Conservation (phyloP, 2,329 filamentous ascomycete genomes). For the Fusarium sp. region DNA sequence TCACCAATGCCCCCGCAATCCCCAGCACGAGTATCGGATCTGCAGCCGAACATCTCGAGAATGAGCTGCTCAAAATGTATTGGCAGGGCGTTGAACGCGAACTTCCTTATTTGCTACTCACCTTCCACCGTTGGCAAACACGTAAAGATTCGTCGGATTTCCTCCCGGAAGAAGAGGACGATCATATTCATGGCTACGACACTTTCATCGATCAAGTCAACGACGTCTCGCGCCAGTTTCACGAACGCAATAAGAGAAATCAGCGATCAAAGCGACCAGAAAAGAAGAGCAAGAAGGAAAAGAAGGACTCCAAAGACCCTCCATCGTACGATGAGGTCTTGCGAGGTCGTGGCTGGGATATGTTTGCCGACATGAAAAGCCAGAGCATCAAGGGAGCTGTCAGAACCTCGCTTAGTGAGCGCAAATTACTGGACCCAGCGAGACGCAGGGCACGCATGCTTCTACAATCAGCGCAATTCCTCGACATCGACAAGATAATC, state of each 20-base stretch:
- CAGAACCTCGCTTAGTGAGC: slow-evolving; percentile 21
- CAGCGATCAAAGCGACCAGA: neutral
- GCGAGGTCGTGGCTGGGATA: slow-evolving; percentile 37
- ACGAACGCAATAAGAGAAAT: slow-evolving; percentile 38
- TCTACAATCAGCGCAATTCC: slow-evolving; percentile 51
- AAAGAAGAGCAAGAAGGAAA: neutral
- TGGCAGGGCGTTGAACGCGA: slow-evolving; percentile 55
- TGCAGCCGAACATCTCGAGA: slow-evolving; percentile 8
- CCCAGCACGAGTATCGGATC: slow-evolving; percentile 10
- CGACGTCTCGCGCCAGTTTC: slow-evolving; percentile 49
- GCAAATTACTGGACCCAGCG: slow-evolving; percentile 4
- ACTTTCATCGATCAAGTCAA: slow-evolving; percentile 56
- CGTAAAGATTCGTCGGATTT: slow-evolving; percentile 23
- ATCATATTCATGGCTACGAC: slow-evolving; percentile 54
- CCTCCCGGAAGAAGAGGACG: slow-evolving; percentile 47
- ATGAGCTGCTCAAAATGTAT: slow-evolving; percentile 48
- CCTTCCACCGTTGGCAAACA: slow-evolving; percentile 52
- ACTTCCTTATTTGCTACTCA: slow-evolving; percentile 52
- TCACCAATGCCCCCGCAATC: slow-evolving; percentile 20
- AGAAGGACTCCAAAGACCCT: slow-evolving; percentile 2
- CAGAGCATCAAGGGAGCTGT: slow-evolving; percentile 16
- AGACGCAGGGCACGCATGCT: slow-evolving; percentile 48
- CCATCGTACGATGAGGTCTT: slow-evolving; percentile 44
- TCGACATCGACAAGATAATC: slow-evolving; percentile 56
- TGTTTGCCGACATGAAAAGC: slow-evolving; percentile 45